These are phyloP conservation scores for Lactarius trivialis DNA, from an alignment of 768 basidiomycete species.

Conservation along the genomic window DNA sequence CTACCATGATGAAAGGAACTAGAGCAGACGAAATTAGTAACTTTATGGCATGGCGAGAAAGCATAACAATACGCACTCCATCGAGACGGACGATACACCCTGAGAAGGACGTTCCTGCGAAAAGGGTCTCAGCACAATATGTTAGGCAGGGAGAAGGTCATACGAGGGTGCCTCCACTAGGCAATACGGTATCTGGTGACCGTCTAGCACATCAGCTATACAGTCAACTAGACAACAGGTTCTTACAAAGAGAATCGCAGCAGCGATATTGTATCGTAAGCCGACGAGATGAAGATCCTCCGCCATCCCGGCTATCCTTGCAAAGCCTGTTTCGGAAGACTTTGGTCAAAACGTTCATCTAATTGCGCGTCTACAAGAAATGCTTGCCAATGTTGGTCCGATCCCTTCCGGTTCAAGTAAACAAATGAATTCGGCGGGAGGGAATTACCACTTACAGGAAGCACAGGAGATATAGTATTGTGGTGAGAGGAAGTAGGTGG, in stretches of 20 bases:
- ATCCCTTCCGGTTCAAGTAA: conserved; percentile 14
- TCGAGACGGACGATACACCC: conserved; percentile 31
- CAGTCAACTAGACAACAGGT: not conserved
- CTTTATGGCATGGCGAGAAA: not conserved
- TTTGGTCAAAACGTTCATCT: too few relatives aligned
- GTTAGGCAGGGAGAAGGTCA: conserved; percentile 3
- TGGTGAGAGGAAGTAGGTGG: conserved; percentile 12
- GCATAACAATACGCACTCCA: conserved; percentile 29
- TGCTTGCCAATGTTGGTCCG: conserved; percentile 21
- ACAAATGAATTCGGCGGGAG: not conserved
- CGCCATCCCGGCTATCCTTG: conserved; percentile 40
- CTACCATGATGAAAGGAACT: conserved; percentile 37
- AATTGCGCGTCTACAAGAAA: not conserved
- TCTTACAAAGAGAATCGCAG: conserved; percentile 35
- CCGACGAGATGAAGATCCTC: conserved; percentile 33
- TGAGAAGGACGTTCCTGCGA: conserved; percentile 34
- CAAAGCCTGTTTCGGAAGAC: conserved; percentile 14
- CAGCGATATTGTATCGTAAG: conserved; percentile 33
- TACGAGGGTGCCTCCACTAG: conserved; percentile 37
- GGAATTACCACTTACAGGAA: conserved; percentile 16
- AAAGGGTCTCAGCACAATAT: not conserved
- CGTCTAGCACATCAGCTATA: not conserved
- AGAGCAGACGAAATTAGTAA: conserved; percentile 16
- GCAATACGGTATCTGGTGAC: conserved; percentile 32
- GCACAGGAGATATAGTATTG: conserved; percentile 20